Base-by-base conservation (phyloP, 805 yeast genomes). In the Kodamaea sagamina region DNA sequence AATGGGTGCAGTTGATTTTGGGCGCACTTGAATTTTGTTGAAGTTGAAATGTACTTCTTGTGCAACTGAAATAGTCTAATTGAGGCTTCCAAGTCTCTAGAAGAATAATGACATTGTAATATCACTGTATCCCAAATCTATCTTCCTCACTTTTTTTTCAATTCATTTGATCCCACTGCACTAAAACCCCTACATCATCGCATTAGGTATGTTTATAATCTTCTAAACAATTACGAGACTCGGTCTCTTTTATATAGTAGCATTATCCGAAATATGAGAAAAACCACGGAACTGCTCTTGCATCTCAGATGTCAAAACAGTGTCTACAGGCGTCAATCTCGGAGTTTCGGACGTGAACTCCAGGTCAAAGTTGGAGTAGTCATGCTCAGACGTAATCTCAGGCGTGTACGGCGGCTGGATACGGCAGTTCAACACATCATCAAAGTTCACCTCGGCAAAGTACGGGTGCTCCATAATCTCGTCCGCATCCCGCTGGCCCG, bases 201-300 rank as follows among this genome's bases (percentile, higher is more conserved):
- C 19, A 35, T 35, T 35, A 21, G 38, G 38, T 16, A 35, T 4
- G 38, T 35, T 21, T 21, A 21, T 35, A 35, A 28, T 21, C 22
- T 35, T 35, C 16, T 35, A 35, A 27, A 35, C 38, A 35, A 21
- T 35, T 21, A 32, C 7, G 10, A 32, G 35, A 32, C 19, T 18
- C 6, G 6, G n/a, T 7, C 26, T 13, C 12, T 13, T 24, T 43
- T 53, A 68, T 7, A 69, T 63, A 7, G 67, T 60, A 6, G 72
- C 72, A 38, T 79, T 81, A 39, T 83, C 89, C 21, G 85, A 78
- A 55, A 86, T 80, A 63, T 89, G 92, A 1, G 97, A 89, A 68
- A 93, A 93, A 3, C 99, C 99, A 55, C 98, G 81, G 78, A 93
- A 93, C 69, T 89, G 95, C 57, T 93, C 97, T 73, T 93, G 99